phyloP scores from a whole-genome alignment of 495 filamentous ascomycete genomes.

The Parmelia sp. region DNA sequence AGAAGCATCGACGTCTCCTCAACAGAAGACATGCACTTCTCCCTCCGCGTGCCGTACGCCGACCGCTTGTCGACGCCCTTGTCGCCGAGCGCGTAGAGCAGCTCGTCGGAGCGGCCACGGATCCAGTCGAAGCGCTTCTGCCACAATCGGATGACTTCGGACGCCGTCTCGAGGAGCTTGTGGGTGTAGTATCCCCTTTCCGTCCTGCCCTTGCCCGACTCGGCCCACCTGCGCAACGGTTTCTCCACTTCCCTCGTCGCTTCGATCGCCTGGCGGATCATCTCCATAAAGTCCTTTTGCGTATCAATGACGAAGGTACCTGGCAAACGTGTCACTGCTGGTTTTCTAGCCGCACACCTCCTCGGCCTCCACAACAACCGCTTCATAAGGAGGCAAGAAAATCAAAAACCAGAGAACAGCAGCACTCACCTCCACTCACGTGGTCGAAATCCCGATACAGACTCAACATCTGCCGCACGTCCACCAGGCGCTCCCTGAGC shows the following conservation, averaged over 20 bases:
- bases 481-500: neutral
- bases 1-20: neutral
- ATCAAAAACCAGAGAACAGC: neutral
- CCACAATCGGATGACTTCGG: neutral
- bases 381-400: neutral
- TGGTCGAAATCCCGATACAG: neutral
- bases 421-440: neutral
- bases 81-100: neutral
- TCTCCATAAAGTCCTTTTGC: neutral
- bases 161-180: constrained; percentile 1
- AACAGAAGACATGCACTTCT: neutral
- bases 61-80: neutral
- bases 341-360: neutral
- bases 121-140: constrained; percentile 2
- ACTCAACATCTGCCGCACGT: neutral
- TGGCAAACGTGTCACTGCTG: neutral
- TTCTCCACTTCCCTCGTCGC: neutral
- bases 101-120: neutral
- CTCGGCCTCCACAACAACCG: neutral
- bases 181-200: neutral
- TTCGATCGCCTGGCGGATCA: constrained; percentile 4
- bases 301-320: neutral
- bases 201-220: neutral
- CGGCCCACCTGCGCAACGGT: constrained; percentile 1
- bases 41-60: neutral